Evolutionary conservation across 1,284 basidiomycete genomes (phyloP).

Genomic region (Hemileia vastatrix): DNA sequence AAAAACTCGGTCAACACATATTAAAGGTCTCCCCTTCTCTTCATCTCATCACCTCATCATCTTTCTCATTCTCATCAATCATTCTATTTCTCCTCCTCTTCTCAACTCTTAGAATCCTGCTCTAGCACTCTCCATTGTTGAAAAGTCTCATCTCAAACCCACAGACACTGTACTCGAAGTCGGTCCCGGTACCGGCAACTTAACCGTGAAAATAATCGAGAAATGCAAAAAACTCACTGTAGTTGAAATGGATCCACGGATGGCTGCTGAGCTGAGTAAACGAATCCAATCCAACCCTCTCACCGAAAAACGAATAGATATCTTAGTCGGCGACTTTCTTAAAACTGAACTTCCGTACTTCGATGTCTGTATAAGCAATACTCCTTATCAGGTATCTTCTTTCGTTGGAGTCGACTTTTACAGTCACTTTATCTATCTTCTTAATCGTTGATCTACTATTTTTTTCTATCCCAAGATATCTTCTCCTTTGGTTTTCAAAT

Average conservation of each 20-base stretch:
- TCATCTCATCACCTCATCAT: slow-evolving; percentile 48
- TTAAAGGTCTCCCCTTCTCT: slow-evolving; percentile 86
- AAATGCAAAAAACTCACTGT: slow-evolving; percentile 86
- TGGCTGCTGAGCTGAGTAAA: slow-evolving; percentile 96
- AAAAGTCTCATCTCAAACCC: slow-evolving; percentile 78
- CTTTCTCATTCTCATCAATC: not conserved
- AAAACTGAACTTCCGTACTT: slow-evolving; percentile 95
- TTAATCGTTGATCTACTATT: not conserved
- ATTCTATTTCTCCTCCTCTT: not conserved
- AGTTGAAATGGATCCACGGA: slow-evolving; percentile 96
- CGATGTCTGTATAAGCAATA: slow-evolving; percentile 98
- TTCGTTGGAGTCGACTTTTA: not conserved
- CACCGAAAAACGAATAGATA: slow-evolving; percentile 59
- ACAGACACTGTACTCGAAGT: slow-evolving; percentile 96
- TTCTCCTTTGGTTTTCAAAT: slow-evolving; percentile 90
- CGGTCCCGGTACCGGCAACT: slow-evolving; percentile 94
- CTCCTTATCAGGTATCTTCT: slow-evolving; percentile 70
- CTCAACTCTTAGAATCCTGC: slow-evolving; percentile 18
- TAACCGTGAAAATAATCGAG: slow-evolving; percentile 88
- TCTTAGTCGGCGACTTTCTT: slow-evolving; percentile 93
- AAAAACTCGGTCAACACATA: slow-evolving; percentile 92
- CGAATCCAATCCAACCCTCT: slow-evolving; percentile 62
- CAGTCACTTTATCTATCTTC: not conserved
- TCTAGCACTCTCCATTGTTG: slow-evolving; percentile 35
- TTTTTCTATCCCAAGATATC: slow-evolving; percentile 56